Percentiles rank a stretch among this genome's conserved stretches.
phyloP scores from a whole-genome alignment of 441 rosid genomes.

The Croton setiger region DNA sequence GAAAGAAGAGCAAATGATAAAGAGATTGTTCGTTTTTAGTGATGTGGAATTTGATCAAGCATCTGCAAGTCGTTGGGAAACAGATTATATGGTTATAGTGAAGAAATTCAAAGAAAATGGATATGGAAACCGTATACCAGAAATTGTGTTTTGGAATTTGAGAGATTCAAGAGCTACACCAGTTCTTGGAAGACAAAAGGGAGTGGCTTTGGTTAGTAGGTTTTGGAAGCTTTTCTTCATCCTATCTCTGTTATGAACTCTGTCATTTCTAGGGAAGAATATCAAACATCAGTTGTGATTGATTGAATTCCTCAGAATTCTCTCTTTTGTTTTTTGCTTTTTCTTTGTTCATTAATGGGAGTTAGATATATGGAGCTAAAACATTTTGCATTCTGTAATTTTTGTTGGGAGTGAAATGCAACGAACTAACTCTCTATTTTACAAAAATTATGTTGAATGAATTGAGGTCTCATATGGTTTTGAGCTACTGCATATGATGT shows the following conservation, averaged over 20 bases:
- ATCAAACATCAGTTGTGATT: no score
- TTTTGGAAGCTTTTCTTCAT: constrained; percentile 46
- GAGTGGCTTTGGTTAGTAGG: constrained; percentile 57
- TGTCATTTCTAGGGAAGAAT: no score
- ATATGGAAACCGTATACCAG: constrained; percentile 40
- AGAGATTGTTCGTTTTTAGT: constrained; percentile 27
- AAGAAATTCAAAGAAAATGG: constrained; percentile 41
- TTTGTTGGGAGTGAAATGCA: no score
- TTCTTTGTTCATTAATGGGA: no score
- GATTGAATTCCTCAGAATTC: no score
- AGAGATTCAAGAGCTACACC: constrained; percentile 55
- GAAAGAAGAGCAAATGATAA: constrained; percentile 25
- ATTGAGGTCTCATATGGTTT: no score
- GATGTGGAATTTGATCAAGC: constrained; percentile 47
- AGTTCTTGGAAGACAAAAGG: constrained; percentile 33
- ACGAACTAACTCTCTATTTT: no score
- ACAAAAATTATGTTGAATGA: no score
- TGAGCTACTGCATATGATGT: no score
- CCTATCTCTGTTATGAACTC: constrained; percentile 29
- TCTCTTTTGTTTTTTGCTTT: no score
- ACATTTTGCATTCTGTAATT: no score
- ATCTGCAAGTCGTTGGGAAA: constrained; percentile 31
- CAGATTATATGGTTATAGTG: constrained; percentile 36
- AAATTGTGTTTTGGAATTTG: constrained; percentile 63
- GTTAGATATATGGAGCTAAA: no score